phyloP scores from a whole-genome alignment of 495 filamentous ascomycete species.

The Durotheca rogersii region DNA sequence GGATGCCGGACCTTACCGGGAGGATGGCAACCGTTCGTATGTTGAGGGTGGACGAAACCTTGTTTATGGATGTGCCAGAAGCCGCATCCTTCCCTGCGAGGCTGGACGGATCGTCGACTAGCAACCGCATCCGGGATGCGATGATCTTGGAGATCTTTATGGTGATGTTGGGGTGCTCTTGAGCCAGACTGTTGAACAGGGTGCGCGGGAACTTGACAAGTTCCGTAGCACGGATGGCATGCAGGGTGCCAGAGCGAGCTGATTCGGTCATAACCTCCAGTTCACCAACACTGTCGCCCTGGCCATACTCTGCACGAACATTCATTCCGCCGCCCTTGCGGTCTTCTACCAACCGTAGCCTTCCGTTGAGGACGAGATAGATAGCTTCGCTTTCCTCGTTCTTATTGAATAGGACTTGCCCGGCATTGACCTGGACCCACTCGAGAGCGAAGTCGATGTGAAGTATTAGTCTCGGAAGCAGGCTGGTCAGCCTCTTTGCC shows the following conservation, averaged over 20 bases:
- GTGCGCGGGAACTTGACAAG: constrained; percentile 94
- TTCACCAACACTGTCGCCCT: constrained; percentile 96
- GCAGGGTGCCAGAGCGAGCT: constrained; percentile 79
- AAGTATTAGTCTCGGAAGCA: constrained; percentile 86
- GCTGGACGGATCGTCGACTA: constrained; percentile 74
- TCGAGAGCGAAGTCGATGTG: constrained; percentile 98
- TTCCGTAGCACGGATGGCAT: constrained; percentile 96
- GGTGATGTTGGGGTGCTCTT: constrained; percentile 96
- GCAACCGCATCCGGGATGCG: constrained; percentile 85
- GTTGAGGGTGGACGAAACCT: constrained; percentile 83
- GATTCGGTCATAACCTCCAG: constrained; percentile 97
- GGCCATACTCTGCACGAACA: constrained; percentile 89
- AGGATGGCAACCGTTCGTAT: constrained; percentile 89
- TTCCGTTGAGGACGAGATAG: constrained; percentile 94
- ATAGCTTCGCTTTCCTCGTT: constrained; percentile 97
- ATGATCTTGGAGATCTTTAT: constrained; percentile 99
- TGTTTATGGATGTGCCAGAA: constrained; percentile 60
- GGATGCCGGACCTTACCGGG: constrained; percentile 86
- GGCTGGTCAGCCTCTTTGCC: constrained; percentile 87
- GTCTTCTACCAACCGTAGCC: constrained; percentile 78
- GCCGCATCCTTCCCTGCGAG: constrained; percentile 45
- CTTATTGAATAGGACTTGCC: constrained; percentile 91
- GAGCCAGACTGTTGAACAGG: constrained; percentile 93
- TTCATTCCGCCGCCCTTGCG: constrained; percentile 76
- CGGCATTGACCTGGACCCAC: constrained; percentile 94